Conservation (phyloP, 495 filamentous ascomycete species). For the Letharia lupina region DNA sequence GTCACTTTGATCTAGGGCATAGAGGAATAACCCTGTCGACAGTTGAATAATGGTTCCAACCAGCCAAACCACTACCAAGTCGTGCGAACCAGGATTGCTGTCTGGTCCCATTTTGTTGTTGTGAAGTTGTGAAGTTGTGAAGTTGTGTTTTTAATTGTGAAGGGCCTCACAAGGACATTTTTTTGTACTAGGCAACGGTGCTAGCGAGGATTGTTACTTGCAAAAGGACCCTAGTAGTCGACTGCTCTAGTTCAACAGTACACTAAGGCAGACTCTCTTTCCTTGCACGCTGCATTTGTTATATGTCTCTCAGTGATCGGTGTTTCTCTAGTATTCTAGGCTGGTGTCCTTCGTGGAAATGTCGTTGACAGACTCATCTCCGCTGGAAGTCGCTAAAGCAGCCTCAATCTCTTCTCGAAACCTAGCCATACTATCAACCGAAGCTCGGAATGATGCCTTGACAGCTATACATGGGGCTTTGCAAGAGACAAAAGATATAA, state of each 20-base stretch:
- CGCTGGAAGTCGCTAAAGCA: constrained; percentile 55
- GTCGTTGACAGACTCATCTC: constrained; percentile 68
- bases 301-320: not conserved
- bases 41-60: not conserved
- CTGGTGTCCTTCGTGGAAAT: constrained; percentile 33
- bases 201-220: not conserved
- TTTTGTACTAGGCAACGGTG: not conserved
- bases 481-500: constrained; percentile 54
- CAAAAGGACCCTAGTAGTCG: not conserved
- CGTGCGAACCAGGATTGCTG: not conserved
- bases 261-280: not conserved
- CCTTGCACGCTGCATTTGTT: not conserved
- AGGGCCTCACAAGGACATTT: not conserved
- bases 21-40: no score
- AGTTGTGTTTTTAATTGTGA: not conserved
- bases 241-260: not conserved
- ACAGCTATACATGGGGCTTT: constrained; percentile 72
- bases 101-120: not conserved
- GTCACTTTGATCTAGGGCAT: not conserved
- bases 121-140: not conserved
- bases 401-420: constrained; percentile 63
- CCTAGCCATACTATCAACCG: constrained; percentile 55
- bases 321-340: not conserved
- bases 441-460: constrained; percentile 72
- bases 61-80: not conserved